phyloP scores from a whole-genome alignment of 768 basidiomycete species.

The Hypholoma sublateritium region DNA sequence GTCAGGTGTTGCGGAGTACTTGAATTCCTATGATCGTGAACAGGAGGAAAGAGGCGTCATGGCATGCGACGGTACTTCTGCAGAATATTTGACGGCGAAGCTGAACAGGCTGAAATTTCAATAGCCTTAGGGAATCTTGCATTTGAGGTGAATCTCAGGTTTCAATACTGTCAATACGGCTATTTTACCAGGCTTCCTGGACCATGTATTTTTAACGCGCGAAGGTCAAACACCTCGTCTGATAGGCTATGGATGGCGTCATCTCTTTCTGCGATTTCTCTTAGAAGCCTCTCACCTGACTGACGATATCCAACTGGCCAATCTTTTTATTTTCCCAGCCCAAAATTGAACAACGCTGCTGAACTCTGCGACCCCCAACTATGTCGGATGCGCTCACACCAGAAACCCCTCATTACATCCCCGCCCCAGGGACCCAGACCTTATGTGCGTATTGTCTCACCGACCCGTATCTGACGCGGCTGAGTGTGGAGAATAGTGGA shows the following conservation, averaged over 20 bases:
- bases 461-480: background rate
- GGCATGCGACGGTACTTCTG: no score
- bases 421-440: constrained; percentile 17
- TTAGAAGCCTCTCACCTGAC: constrained; percentile 3
- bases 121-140: no score
- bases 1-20: no score
- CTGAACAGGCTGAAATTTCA: no score
- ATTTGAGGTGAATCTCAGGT: no score
- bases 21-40: no score
- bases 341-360: no score
- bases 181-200: no score
- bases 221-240: background rate
- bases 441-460: constrained; percentile 13
- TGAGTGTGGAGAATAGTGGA: constrained; percentile 24
- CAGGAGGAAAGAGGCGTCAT: no score
- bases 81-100: no score
- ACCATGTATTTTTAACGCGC: no score
- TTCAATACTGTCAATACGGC: background rate
- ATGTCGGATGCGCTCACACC: constrained; percentile 16
- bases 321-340: background rate
- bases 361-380: no score
- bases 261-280: background rate
- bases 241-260: constrained; percentile 7
- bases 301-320: background rate
- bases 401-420: constrained; percentile 19